These are phyloP conservation scores for Kwoniella europaea DNA, from an alignment of 768 basidiomycete genomes.

Conservation along the genomic window DNA sequence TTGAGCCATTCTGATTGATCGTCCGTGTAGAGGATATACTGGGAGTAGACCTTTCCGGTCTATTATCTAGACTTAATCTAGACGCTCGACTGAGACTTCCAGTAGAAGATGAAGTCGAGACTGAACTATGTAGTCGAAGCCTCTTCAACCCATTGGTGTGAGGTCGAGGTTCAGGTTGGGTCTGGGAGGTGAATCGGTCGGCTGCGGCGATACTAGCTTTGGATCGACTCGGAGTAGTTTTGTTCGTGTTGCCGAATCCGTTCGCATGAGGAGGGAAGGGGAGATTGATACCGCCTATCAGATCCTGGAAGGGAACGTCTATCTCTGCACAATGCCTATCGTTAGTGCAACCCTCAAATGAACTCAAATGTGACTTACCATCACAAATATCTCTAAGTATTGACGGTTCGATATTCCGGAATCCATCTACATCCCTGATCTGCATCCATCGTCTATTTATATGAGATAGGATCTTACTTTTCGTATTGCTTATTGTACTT, in stretches of 20 bases:
- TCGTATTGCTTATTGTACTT: conserved; percentile 72
- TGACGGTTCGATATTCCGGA: conserved; percentile 83
- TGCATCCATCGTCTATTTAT: conserved; percentile 77
- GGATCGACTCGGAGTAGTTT: background rate
- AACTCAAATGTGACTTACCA: conserved; percentile 63
- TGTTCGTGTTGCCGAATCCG: background rate
- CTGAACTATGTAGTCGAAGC: conserved; percentile 37
- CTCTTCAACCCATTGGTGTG: conserved; percentile 29
- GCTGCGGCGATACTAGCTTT: background rate
- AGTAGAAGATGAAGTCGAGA: conserved; percentile 20
- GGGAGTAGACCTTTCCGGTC: background rate
- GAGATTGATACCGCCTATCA: conserved; percentile 58
- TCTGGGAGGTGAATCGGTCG: background rate
- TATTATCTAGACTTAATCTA: background rate
- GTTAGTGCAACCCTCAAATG: background rate
- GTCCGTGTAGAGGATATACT: background rate
- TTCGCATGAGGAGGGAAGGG: background rate
- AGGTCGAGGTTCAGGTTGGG: background rate
- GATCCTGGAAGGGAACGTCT: conserved; percentile 77
- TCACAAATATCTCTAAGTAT: conserved; percentile 84
- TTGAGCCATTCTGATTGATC: background rate
- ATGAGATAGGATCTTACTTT: conserved; percentile 70
- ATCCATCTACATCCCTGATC: conserved; percentile 76
- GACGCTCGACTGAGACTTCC: conserved; percentile 1
- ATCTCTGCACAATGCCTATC: conserved; percentile 64